These are phyloP conservation scores for Daldinia caldariorum DNA, from an alignment of 495 filamentous ascomycete species.

Conservation along the genomic window DNA sequence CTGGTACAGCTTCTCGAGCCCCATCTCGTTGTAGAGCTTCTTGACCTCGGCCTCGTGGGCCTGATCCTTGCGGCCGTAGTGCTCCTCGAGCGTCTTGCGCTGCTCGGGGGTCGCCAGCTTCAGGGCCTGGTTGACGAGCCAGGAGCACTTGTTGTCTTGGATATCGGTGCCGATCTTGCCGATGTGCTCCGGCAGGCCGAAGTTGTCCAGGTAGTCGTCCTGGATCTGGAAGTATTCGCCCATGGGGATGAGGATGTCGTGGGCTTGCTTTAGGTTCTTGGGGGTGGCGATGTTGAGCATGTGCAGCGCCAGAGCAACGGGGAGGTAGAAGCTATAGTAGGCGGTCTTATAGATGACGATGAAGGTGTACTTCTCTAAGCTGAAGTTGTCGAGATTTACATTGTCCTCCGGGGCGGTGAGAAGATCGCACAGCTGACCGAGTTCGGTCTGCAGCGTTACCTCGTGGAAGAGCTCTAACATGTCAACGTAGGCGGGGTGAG, in stretches of 20 bases:
- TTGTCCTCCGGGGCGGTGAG: conserved; percentile 95
- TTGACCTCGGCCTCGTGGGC: conserved; percentile 84
- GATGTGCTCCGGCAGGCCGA: conserved; percentile 86
- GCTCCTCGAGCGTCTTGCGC: conserved; percentile 78
- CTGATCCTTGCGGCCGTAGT: conserved; percentile 90
- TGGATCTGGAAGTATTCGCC: conserved; percentile 99
- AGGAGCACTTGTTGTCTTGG: conserved; percentile 98
- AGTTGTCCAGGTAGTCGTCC: conserved; percentile 98
- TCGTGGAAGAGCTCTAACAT: conserved; percentile 97
- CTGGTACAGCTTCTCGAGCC: conserved; percentile 81
- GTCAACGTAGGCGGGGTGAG: conserved; percentile 85
- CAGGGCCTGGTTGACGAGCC: conserved; percentile 94
- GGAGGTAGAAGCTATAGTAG: conserved; percentile 98
- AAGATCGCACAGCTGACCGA: conserved; percentile 93
- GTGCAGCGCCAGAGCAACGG: conserved; percentile 89
- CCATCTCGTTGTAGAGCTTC: conserved; percentile 83
- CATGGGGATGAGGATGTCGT: conserved; percentile 95
- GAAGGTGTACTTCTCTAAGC: conserved; percentile 93
- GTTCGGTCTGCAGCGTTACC: conserved; percentile 88
- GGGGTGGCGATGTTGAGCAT: conserved; percentile 82
- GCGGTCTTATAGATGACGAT: conserved; percentile 99
- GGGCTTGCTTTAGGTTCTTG: conserved; percentile 83
- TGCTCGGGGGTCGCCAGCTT: conserved; percentile 79
- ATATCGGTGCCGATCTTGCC: conserved; percentile 99
- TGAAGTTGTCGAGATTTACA: conserved; percentile 91